Base-by-base conservation (phyloP, 257 asterid species). In the Fraxinus quadrangulata region DNA sequence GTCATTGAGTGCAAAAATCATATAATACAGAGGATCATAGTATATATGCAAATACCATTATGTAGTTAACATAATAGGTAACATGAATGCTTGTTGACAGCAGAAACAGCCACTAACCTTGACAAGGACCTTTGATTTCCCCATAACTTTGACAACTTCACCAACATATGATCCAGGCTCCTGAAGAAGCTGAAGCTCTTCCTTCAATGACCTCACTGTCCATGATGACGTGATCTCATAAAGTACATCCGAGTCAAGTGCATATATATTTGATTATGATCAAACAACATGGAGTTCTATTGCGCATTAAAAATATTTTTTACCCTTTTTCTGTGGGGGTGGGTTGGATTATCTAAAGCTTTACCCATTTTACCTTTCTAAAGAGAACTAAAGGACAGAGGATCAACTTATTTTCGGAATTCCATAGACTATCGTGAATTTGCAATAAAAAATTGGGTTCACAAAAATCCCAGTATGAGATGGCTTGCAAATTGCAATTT, bases 141-240 rank as follows among this genome's bases (percentile, higher is more conserved):
- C 99, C 99, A 95, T 92, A 31, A 95, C 97, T 87, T 95, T 95
- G 76, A 92, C 96, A 87, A 95, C 98, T 90, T 95, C 98, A 6
- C 97, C 98, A 42, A 95, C 99, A 84, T 90, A 93, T n/a, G 97
- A 95, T 75, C 97, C 99, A 76, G 99, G 96, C 83, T 95, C 97
- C 89, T 93, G 97, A 84, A 95, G 97, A 75, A 95, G 88, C 77
- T 95, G 98, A 84, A 93, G 83, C 88, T 95, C 98, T 79, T 95
- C 97, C 87, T 91, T 91, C 66, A 93, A 89, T 79, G 94, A 90
- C 81, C 97, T 87, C 85, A 91, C 98, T 93, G 90, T 65, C 28
- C 84, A 85, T 65, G 33, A 85, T 65, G 33, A 24, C 3, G 31
- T 21, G 21, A 61, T 24, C 33, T 61, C 68, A 61, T n/a, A 8